Evolutionary conservation across 2,329 filamentous ascomycete genomes (phyloP).

Genomic region (Cadophora sp.): DNA sequence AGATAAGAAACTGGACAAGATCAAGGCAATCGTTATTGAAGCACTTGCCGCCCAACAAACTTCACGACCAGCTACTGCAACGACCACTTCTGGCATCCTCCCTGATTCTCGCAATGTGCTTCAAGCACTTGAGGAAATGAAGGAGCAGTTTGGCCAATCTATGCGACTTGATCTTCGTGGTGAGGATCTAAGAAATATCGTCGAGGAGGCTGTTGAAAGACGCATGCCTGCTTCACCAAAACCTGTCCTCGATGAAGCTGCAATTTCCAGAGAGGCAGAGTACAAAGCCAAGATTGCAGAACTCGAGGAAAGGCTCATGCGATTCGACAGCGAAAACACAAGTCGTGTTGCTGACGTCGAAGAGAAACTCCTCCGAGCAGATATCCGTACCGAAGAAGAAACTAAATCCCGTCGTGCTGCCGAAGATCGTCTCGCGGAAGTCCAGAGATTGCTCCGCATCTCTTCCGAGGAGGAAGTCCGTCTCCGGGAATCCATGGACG

Average conservation of each 20-base stretch:
- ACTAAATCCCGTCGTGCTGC: conserved; percentile 67
- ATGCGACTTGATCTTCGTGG: conserved; percentile 53
- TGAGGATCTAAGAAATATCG: conserved; percentile 64
- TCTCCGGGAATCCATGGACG: conserved; percentile 70
- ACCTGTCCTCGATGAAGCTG: conserved; percentile 51
- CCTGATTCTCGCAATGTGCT: conserved; percentile 57
- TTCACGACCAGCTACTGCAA: conserved; percentile 45
- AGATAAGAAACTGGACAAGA: conserved; percentile 83
- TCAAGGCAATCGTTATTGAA: conserved; percentile 76
- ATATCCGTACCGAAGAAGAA: conserved; percentile 66
- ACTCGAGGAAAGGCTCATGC: conserved; percentile 69
- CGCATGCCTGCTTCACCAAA: conserved; percentile 59
- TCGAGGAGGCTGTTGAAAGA: conserved; percentile 67
- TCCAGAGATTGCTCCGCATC: conserved; percentile 72
- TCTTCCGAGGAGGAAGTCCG: conserved; percentile 76
- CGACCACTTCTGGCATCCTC: conserved; percentile 32
- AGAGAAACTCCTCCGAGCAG: conserved; percentile 68
- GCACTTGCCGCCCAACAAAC: conserved; percentile 66
- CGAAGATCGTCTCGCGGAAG: conserved; percentile 75
- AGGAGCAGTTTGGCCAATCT: conserved; percentile 56
- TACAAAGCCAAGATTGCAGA: conserved; percentile 52
- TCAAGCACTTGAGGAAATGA: conserved; percentile 71
- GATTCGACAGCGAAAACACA: conserved; percentile 54
- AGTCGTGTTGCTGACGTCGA: conserved; percentile 67
- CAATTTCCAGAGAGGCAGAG: conserved; percentile 33